Conservation (phyloP, 768 basidiomycete species). For the Kwoniella heveanensis region DNA sequence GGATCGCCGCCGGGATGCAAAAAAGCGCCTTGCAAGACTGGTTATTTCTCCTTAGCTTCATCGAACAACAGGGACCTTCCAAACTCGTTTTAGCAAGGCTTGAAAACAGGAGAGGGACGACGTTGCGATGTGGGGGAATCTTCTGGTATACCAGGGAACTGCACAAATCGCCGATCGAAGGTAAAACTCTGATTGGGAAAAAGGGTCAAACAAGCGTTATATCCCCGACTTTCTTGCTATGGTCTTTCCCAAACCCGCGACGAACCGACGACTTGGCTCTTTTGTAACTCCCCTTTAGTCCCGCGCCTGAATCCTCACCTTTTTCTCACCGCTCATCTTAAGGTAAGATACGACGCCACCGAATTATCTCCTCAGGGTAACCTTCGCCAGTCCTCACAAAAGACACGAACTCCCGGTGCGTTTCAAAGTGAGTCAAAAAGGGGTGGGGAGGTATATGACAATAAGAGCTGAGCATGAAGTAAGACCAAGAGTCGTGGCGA, state of each 20-base stretch:
- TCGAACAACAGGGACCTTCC: too few relatives aligned
- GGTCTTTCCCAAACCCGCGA: neutral
- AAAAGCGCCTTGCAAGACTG: too few relatives aligned
- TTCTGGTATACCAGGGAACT: neutral
- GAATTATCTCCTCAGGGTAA: neutral
- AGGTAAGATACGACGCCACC: neutral
- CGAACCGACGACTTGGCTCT: neutral
- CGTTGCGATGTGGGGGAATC: too few relatives aligned
- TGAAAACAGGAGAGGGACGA: too few relatives aligned
- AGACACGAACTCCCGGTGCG: neutral
- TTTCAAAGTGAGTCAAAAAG: neutral
- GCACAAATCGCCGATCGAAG: neutral
- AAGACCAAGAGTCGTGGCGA: neutral
- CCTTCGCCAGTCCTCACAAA: neutral
- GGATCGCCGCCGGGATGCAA: too few relatives aligned
- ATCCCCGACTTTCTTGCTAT: neutral
- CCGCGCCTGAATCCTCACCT: neutral
- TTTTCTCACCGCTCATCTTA: neutral
- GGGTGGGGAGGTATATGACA: neutral
- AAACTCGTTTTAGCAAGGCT: too few relatives aligned
- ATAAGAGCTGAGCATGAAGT: neutral
- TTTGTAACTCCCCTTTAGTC: neutral
- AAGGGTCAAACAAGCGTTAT: conserved; percentile 1
- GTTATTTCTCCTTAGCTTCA: too few relatives aligned
- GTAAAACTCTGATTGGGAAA: neutral